Conservation (phyloP, 495 filamentous ascomycete species). For the Durotheca rogersii region DNA sequence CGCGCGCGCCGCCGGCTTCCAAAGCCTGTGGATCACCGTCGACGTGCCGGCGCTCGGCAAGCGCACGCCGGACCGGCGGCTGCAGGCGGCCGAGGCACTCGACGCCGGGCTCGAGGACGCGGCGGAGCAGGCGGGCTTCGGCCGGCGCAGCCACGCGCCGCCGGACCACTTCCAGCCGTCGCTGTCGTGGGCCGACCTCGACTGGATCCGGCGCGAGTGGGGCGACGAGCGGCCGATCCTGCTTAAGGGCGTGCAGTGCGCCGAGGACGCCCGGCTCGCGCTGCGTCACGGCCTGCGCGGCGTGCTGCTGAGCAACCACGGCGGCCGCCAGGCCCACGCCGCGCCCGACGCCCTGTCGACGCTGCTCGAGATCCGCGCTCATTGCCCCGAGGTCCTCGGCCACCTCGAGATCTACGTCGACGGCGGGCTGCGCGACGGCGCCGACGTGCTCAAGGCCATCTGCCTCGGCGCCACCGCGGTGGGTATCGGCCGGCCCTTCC, state of each 20-base stretch:
- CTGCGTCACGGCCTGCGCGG: conserved; percentile 71
- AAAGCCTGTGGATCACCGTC: conserved; percentile 60
- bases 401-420: conserved; percentile 80
- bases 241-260: conserved; percentile 82
- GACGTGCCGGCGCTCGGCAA: conserved; percentile 63
- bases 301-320: conserved; percentile 85
- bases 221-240: conserved; percentile 71
- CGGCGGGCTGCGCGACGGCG: conserved; percentile 76
- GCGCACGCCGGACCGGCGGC: conserved; percentile 52
- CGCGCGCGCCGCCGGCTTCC: conserved; percentile 59
- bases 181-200: conserved; percentile 80
- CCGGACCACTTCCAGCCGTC: conserved; percentile 64
- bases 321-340: conserved; percentile 81
- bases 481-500: conserved; percentile 81
- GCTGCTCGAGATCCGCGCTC: conserved; percentile 63
- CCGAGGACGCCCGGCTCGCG: conserved; percentile 78
- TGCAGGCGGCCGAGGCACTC: conserved; percentile 53
- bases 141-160: conserved; percentile 29
- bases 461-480: conserved; percentile 83
- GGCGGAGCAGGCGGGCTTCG: conserved; percentile 28
- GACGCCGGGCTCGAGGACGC: conserved; percentile 35
- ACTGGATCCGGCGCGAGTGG: conserved; percentile 79
- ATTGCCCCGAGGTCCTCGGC: conserved; percentile 63
- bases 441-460: conserved; percentile 85
- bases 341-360: conserved; percentile 85